Evolutionary conservation across 1,139 yeast genomes (phyloP).

Genomic region (Suhomyces atakaporum): DNA sequence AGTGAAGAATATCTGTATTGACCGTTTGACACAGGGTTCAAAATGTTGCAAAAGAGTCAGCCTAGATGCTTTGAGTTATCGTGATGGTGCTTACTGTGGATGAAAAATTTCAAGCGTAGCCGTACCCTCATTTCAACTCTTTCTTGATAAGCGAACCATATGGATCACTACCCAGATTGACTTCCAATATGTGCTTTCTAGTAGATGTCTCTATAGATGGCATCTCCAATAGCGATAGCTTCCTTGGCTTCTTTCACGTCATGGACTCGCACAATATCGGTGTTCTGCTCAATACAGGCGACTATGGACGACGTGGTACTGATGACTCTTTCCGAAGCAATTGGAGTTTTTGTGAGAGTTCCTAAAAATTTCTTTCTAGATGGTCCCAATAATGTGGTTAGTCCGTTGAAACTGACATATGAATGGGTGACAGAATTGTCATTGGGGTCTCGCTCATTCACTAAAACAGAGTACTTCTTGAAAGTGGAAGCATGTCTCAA

Average conservation of each 20-base stretch:
- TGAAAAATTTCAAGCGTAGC: too few species aligned
- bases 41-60: too few species aligned
- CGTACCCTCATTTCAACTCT: too few species aligned
- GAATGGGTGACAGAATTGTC: constrained; percentile 22
- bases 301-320: constrained; percentile 80
- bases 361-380: constrained; percentile 89
- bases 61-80: too few species aligned
- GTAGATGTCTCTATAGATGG: constrained; percentile 53
- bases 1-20: too few species aligned
- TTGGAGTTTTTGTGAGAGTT: constrained; percentile 51
- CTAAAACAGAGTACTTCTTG: constrained; percentile 49
- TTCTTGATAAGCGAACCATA: too few species aligned
- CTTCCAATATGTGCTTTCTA: too few species aligned
- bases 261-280: constrained; percentile 88
- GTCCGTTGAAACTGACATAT: constrained; percentile 47
- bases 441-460: constrained; percentile 24
- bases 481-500: constrained; percentile 60
- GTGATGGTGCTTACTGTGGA: too few species aligned
- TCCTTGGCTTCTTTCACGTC: constrained; percentile 71
- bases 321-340: constrained; percentile 61
- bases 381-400: constrained; percentile 81
- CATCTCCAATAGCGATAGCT: constrained; percentile 72
- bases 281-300: constrained; percentile 70
- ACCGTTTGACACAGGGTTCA: too few species aligned
- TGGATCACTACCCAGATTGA: too few species aligned